Conservation (phyloP, 208 protist species). For the Wallacemonas sp. region DNA sequence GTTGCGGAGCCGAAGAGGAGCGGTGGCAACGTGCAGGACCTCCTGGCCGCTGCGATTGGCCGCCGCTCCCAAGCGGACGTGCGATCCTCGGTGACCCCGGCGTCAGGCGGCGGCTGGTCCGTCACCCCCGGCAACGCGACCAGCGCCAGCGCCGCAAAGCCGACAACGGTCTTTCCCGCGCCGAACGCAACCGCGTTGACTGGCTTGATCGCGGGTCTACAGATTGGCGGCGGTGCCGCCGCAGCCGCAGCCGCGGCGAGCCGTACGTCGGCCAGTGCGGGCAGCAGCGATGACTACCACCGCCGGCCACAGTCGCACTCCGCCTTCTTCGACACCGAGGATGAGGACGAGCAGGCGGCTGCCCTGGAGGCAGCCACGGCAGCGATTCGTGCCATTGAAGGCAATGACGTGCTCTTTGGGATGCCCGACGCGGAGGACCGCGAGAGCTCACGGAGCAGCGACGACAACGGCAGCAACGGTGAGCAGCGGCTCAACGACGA, state of each 20-base stretch:
- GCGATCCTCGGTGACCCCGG: not conserved
- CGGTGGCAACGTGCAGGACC: slow-evolving; percentile 10
- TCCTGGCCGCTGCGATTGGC: slow-evolving; percentile 1
- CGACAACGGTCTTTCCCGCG: too few species aligned
- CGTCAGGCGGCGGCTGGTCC: not conserved
- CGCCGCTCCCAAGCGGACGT: not conserved
- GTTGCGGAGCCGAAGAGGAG: not conserved
- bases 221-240: not conserved
- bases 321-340: slow-evolving; percentile 5
- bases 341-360: slow-evolving; percentile 13
- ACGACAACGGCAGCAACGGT: slow-evolving; percentile 4
- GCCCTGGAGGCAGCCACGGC: slow-evolving; percentile 17
- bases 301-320: not conserved
- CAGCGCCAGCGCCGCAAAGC: not conserved
- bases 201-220: not conserved
- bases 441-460: not conserved
- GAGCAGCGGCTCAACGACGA: slow-evolving; percentile 10
- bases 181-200: too few species aligned
- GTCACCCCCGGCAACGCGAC: not conserved
- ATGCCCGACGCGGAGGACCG: not conserved
- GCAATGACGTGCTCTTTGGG: slow-evolving; percentile 14
- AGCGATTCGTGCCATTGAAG: slow-evolving; percentile 19
- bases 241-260: not conserved
- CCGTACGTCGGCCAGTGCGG: not conserved
- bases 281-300: not conserved